Conservation (phyloP, 108 stramenopile species). For the Stephanodiscus minutulus region DNA sequence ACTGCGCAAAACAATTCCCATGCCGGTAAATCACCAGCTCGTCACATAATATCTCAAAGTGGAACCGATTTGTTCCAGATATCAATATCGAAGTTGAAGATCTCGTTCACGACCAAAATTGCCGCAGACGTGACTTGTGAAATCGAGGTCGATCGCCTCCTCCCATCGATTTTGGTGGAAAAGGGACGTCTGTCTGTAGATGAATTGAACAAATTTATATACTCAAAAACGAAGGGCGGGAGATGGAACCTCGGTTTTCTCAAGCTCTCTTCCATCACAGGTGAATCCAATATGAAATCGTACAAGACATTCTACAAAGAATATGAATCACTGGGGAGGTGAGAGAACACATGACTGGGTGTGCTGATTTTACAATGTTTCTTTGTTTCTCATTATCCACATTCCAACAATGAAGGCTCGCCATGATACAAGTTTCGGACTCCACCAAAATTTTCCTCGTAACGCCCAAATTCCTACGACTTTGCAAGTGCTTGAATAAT, state of each 20-base stretch:
- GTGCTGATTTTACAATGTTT: background rate
- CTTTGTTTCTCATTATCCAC: background rate
- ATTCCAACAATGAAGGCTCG: conserved; percentile 34
- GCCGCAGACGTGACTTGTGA: conserved; percentile 26
- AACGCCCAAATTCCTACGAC: conserved; percentile 65
- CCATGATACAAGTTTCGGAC: conserved; percentile 61
- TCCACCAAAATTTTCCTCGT: conserved; percentile 70
- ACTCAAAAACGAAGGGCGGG: conserved; percentile 57
- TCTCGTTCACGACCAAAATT: conserved; percentile 44
- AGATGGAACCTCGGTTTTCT: conserved; percentile 53
- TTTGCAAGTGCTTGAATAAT: conserved; percentile 32
- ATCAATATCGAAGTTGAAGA: conserved; percentile 32
- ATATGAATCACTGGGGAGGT: conserved; percentile 54
- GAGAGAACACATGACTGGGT: background rate
- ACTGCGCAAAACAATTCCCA: conserved; percentile 9
- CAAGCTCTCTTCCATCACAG: conserved; percentile 47
- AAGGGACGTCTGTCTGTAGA: conserved; percentile 60
- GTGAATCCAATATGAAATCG: conserved; percentile 40
- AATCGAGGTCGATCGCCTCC: conserved; percentile 34
- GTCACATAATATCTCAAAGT: conserved; percentile 34
- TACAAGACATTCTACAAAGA: conserved; percentile 69
- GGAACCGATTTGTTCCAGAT: conserved; percentile 37
- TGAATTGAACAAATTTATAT: conserved; percentile 63
- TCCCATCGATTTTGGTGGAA: conserved; percentile 54
- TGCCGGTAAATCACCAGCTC: conserved; percentile 2